These are phyloP conservation scores for Mycosphaerella sp. DNA, from an alignment of 2,329 filamentous ascomycete genomes.

Conservation along the genomic window DNA sequence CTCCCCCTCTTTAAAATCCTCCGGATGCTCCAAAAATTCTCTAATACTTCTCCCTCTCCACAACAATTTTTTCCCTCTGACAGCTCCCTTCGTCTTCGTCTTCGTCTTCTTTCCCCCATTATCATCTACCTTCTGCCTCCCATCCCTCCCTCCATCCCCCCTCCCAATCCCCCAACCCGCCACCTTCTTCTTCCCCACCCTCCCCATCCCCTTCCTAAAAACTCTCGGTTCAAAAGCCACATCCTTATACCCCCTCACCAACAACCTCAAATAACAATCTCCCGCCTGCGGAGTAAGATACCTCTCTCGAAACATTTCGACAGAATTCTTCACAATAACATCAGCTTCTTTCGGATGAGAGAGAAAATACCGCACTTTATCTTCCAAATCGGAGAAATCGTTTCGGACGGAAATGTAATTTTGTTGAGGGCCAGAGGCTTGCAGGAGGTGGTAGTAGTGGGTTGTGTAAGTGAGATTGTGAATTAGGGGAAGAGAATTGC, in stretches of 20 bases:
- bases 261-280: conserved; percentile 21
- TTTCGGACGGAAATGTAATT: conserved; percentile 21
- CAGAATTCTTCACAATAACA: conserved; percentile 23
- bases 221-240: conserved; percentile 8
- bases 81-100: background rate
- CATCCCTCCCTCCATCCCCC: background rate
- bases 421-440: conserved; percentile 17
- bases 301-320: conserved; percentile 27
- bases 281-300: conserved; percentile 28
- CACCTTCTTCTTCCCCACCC: too few relatives aligned
- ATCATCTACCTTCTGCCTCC: too few relatives aligned
- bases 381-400: conserved; percentile 21
- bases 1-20: background rate
- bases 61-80: background rate
- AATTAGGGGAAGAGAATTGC: conserved; percentile 21
- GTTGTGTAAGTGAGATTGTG: conserved; percentile 23
- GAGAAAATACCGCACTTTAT: conserved; percentile 17
- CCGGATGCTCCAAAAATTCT: background rate
- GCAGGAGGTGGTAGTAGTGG: conserved; percentile 22
- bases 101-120: too few relatives aligned
- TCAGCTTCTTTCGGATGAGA: conserved; percentile 16
- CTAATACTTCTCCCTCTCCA: too few relatives aligned
- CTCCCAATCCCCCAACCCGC: background rate
- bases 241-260: conserved; percentile 10
- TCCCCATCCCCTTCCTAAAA: too few relatives aligned